Evolutionary conservation across 352 stramenopile species (phyloP).

Genomic region (Stramenopiles sp.): DNA sequence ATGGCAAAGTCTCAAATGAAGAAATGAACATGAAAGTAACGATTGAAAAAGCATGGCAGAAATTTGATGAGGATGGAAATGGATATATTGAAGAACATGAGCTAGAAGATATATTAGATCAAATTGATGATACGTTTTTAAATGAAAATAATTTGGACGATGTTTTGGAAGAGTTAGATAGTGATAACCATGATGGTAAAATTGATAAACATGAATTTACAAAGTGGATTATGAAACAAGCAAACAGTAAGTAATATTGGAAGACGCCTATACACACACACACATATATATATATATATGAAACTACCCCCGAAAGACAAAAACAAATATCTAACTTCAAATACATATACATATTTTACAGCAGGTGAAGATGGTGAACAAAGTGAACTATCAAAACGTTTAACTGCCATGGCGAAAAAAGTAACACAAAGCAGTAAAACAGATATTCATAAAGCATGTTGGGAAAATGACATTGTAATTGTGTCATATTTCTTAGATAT

Average conservation of each 20-base stretch:
- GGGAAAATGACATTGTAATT: background rate
- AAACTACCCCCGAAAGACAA: too few species aligned
- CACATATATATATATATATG: too few species aligned
- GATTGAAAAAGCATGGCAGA: constrained; percentile 5
- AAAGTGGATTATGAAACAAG: background rate
- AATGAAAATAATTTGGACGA: background rate
- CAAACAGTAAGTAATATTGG: too few species aligned
- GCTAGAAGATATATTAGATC: background rate
- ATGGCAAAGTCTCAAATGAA: background rate
- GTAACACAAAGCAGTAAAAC: background rate
- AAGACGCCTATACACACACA: too few species aligned
- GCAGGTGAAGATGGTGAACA: background rate
- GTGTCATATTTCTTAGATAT: background rate
- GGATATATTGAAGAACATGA: background rate
- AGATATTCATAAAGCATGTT: background rate
- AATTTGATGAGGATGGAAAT: background rate
- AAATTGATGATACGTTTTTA: constrained; percentile 1
- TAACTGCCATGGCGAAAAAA: background rate
- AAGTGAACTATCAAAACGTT: background rate
- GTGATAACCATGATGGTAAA: background rate
- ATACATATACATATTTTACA: too few species aligned
- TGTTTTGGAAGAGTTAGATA: background rate
- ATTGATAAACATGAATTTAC: background rate
- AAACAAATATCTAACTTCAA: too few species aligned
- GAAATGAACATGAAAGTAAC: constrained; percentile 2